These are phyloP conservation scores for Tilletia caries DNA, from an alignment of 1,284 basidiomycete species.

Conservation along the genomic window DNA sequence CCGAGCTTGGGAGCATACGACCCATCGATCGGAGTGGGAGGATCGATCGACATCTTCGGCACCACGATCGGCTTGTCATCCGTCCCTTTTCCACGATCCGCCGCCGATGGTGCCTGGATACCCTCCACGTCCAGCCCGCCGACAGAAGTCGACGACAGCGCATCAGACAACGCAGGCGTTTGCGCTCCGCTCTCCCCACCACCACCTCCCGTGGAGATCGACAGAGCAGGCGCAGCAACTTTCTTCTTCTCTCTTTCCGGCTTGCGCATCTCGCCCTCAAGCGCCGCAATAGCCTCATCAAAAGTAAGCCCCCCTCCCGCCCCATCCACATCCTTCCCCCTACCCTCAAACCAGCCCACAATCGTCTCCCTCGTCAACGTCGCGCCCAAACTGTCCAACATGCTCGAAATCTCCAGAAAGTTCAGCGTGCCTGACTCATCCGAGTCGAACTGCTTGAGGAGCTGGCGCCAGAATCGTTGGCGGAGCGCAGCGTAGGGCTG, in stretches of 20 bases:
- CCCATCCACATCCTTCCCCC: slow-evolving; percentile 64
- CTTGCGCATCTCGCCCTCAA: slow-evolving; percentile 52
- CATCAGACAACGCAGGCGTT: slow-evolving; percentile 28
- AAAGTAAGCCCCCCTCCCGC: slow-evolving; percentile 72
- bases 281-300: slow-evolving; percentile 72
- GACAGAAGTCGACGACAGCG: not conserved
- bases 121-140: slow-evolving; percentile 30
- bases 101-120: slow-evolving; percentile 31
- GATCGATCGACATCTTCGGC: slow-evolving; percentile 16
- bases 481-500: slow-evolving; percentile 73
- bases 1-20: not conserved
- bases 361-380: slow-evolving; percentile 80
- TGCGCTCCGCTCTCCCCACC: slow-evolving; percentile 24
- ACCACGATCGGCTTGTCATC: not conserved
- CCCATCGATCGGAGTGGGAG: not conserved
- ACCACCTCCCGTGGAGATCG: slow-evolving; percentile 11
- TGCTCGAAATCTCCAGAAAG: slow-evolving; percentile 82
- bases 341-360: slow-evolving; percentile 59
- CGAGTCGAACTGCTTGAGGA: slow-evolving; percentile 83
- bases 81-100: not conserved
- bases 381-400: slow-evolving; percentile 94
- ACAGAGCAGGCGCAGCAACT: not conserved
- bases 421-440: slow-evolving; percentile 78
- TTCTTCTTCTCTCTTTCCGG: slow-evolving; percentile 33
- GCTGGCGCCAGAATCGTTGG: slow-evolving; percentile 77